Base-by-base conservation (phyloP, 352 stramenopile genomes). In the Phytophthora boehmeriae region DNA sequence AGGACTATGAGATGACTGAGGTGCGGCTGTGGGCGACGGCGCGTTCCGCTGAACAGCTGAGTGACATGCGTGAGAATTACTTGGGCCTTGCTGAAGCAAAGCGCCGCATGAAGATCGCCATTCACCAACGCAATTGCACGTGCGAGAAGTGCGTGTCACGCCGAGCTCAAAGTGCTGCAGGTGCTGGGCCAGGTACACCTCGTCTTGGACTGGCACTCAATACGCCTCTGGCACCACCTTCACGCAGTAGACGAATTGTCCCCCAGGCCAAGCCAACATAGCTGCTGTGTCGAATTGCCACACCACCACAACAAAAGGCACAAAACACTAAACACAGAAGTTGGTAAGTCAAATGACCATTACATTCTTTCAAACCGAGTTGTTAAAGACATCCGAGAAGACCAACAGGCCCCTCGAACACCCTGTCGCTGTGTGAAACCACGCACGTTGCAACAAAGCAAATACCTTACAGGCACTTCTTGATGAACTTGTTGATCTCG, bases 401-500 rank as follows among this genome's bases (percentile, higher is more conserved):
- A 14, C 17, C 54, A 19, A 39, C 16, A 20, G n/a, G 17, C 22
- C 20, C 25, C 59, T n/a, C 51, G 63, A 56, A 71, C 51, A 64
- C 63, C 43, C 17, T 38, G 36, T 67, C 28, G 58, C 49, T 64
- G 36, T 17, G 27, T 59, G 42, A 47, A 46, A 62, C 35, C 45
- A 35, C 60, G 25, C 34, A 50, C 60, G 28, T 42, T 30, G 51
- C 58, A 44, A 50, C 36, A 41, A 11, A 38, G 20, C 39, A 51
- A 61, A 39, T 42, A 54, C 48, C 64, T 96, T 98, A 98, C 70
- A 98, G 75, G 78, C 96, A 95, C 73, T 95, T 78, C 80, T 96
- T 93, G 78, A 98, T 93, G 64, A 98, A 93, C 74, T 94, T 93
- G 89, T 98, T 95, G 80, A 98, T 98, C 76, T 97, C 78, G 6